Evolutionary conservation across 2,329 filamentous ascomycete genomes (phyloP), one percentile per base, ranked within the genome.

Genomic region (Nannizzia gypsea): DNA sequence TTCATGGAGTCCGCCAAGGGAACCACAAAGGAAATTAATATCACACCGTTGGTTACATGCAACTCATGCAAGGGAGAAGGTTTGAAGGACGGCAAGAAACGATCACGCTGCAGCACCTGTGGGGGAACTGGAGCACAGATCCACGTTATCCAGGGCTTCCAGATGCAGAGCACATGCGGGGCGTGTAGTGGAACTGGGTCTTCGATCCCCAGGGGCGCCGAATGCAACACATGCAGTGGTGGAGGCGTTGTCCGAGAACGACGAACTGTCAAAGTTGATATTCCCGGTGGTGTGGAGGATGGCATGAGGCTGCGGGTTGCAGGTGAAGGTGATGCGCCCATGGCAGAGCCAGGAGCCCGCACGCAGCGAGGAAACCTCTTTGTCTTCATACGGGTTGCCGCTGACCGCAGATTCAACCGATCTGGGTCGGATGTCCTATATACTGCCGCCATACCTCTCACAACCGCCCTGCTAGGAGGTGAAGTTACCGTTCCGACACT

Each of bases 1-100:
- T 99, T 99, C 73, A 88, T 93, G 84, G 93, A 99, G 70, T 90
- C 93, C 5, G 93, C 93, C 8, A 96, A 95, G 74, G 93, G 93
- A 38, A 86, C 87, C 6, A 85, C 80, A 69, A 95, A 96, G 75
- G 87, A 90, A n/a, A 89, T 99, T 61, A 83, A 81, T 65, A 88
- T 96, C 66, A 89, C 87, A 6, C 92, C 93, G 0, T 76, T 95
- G 66, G 84, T 87, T 20, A 79, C 87, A 62, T 99, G 93, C 70
- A 83, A 84, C 65, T 90, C 89, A 11, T 99, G 93, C 70, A 78
- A 80, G 11, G 93, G 93, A 56, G 89, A 81, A 66, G 93, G 93
- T 0, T 68, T 97, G 72, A 97, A 96, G 78, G 74, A 84, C 61
- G 92, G 92, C 9, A 82, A 86, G 11, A 84, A 88, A 73, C 81